These are phyloP conservation scores for Nigrograna mackinnonii DNA, from an alignment of 2,329 filamentous ascomycete species.

Conservation along the genomic window DNA sequence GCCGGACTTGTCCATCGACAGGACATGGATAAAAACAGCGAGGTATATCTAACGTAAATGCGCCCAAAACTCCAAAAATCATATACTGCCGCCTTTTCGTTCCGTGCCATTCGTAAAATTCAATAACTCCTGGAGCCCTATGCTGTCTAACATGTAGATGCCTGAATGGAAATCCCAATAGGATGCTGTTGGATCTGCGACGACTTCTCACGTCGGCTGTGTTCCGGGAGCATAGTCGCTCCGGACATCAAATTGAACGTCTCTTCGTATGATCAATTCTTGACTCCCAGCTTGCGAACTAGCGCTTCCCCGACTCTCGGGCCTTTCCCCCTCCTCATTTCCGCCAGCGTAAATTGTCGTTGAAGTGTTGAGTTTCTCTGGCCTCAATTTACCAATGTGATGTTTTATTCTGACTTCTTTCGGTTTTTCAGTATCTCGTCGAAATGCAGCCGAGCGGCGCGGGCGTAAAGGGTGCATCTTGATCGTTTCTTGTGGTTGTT, in stretches of 20 bases:
- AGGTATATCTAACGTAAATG: too few relatives aligned
- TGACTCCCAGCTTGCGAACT: constrained; percentile 1
- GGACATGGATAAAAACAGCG: too few relatives aligned
- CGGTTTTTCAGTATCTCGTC: neutral
- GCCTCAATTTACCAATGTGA: constrained; percentile 2
- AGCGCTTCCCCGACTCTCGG: neutral
- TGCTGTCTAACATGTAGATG: too few relatives aligned
- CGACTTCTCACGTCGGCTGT: too few relatives aligned
- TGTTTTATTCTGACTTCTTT: neutral
- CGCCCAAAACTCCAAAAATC: too few relatives aligned
- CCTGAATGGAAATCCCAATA: too few relatives aligned
- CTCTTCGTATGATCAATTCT: constrained; percentile 3
- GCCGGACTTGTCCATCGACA: too few relatives aligned
- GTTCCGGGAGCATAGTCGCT: too few relatives aligned
- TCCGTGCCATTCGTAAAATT: too few relatives aligned
- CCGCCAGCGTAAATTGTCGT: constrained; percentile 1
- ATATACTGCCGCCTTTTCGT: too few relatives aligned
- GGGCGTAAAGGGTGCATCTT: neutral
- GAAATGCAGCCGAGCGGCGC: neutral
- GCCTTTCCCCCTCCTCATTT: neutral
- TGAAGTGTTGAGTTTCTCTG: constrained; percentile 1
- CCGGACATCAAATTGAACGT: constrained; percentile 4
- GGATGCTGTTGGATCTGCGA: too few relatives aligned
- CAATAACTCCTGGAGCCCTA: too few relatives aligned
- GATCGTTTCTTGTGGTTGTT: neutral